Conservation (phyloP, 176 grass and related monocot genomes). For the Eragrostis nindensis region DNA sequence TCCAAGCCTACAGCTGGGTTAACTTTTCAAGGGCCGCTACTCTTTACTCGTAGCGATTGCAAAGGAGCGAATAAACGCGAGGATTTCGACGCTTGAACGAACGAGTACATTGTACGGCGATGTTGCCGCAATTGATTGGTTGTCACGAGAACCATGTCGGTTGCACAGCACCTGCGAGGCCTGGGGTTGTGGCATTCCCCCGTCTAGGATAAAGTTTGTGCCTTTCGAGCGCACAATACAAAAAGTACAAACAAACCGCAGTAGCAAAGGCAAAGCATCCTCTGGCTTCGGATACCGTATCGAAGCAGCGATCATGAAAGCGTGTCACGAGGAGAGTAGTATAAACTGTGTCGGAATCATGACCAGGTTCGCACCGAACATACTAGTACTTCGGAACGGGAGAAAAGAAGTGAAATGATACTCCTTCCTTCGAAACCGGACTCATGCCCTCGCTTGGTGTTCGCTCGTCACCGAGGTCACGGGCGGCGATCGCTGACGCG, state of each 20-base stretch:
- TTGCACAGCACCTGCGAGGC: not conserved
- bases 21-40: too few species aligned
- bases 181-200: not conserved
- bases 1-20: too few species aligned
- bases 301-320: conserved; percentile 32
- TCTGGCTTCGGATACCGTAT: conserved; percentile 34
- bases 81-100: not conserved
- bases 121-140: conserved; percentile 14
- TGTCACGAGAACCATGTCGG: conserved; percentile 53
- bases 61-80: not conserved
- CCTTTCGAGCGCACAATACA: conserved; percentile 8
- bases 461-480: not conserved
- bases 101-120: not conserved
- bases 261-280: not conserved
- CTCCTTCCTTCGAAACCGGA: not conserved
- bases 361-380: not conserved
- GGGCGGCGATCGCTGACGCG: not conserved
- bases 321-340: conserved; percentile 28
- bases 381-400: not conserved
- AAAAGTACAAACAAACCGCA: not conserved
- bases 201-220: not conserved
- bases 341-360: conserved; percentile 25
- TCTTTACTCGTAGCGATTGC: not conserved
- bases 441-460: not conserved
- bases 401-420: not conserved